These are phyloP conservation scores for Venturia pyrina DNA, from an alignment of 2,329 filamentous ascomycete species.

Conservation along the genomic window DNA sequence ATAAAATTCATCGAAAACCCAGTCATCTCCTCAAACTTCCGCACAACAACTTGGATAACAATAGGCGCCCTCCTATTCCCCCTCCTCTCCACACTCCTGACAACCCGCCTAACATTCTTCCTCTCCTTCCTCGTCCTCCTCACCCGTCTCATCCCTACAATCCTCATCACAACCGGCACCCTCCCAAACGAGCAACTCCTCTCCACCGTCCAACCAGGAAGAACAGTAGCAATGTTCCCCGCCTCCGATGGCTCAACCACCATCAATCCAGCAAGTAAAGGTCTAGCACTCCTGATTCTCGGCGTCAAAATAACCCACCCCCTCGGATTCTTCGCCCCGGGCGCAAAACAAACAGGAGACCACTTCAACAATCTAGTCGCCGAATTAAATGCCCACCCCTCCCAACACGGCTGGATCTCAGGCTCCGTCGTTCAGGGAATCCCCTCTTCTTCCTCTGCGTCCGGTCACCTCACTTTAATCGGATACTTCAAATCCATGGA, in stretches of 20 bases:
- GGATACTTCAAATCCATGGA: constrained; percentile 45
- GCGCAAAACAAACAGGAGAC: constrained; percentile 29
- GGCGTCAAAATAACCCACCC: constrained; percentile 21
- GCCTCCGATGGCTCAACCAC: not conserved
- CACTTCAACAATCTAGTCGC: constrained; percentile 32
- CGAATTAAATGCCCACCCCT: constrained; percentile 25
- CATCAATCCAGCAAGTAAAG: not conserved
- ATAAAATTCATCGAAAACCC: constrained; percentile 4
- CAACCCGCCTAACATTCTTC: constrained; percentile 1
- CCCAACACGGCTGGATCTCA: constrained; percentile 40
- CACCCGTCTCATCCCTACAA: constrained; percentile 4
- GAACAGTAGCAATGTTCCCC: constrained; percentile 2
- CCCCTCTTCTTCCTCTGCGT: constrained; percentile 27
- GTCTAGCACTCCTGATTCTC: constrained; percentile 7
- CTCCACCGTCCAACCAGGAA: not conserved
- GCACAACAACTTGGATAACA: constrained; percentile 10
- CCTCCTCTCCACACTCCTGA: constrained; percentile 1
- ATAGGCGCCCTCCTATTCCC: constrained; percentile 6
- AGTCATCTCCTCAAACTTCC: constrained; percentile 1
- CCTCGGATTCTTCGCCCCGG: constrained; percentile 39
- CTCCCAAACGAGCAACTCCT: constrained; percentile 2
- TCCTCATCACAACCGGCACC: constrained; percentile 5
- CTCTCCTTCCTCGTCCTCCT: not conserved
- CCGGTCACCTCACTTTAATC: constrained; percentile 28
- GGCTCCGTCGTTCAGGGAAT: constrained; percentile 18